Percentiles rank a stretch among this genome's conserved stretches.
Evolutionary conservation across 129 eudicot genomes (phyloP).

Genomic region (Pseudognaphalium luteoalbum): DNA sequence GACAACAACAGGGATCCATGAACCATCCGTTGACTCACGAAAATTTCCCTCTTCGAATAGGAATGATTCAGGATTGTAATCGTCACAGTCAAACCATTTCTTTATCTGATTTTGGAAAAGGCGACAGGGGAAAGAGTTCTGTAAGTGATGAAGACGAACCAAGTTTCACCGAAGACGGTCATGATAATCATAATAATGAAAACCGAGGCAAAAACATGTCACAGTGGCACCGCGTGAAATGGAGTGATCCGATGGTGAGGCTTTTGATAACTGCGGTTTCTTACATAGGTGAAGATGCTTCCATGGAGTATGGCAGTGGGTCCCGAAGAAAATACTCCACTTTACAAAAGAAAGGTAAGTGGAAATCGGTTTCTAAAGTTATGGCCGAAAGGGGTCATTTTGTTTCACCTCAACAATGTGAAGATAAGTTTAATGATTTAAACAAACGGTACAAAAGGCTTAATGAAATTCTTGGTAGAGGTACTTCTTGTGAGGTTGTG

Average conservation of each 20-base stretch:
- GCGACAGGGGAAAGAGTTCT: constrained; percentile 51
- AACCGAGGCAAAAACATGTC: constrained; percentile 57
- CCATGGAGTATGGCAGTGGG: constrained; percentile 51
- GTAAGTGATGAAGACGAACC: constrained; percentile 80
- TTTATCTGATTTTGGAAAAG: constrained; percentile 45
- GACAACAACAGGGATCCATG: constrained; percentile 60
- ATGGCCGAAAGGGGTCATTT: constrained; percentile 96
- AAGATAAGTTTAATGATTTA: constrained; percentile 58
- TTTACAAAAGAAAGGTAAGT: constrained; percentile 89
- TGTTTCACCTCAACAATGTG: constrained; percentile 97
- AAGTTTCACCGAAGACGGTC: constrained; percentile 46
- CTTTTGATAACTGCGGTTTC: constrained; percentile 87
- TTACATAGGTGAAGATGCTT: constrained; percentile 73
- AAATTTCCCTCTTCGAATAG: constrained; percentile 56
- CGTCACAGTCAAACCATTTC: constrained; percentile 37
- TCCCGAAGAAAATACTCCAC: constrained; percentile 57
- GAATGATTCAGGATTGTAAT: constrained; percentile 57
- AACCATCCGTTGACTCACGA: constrained; percentile 49
- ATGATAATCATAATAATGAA: constrained; percentile 3
- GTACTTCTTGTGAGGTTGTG: constrained; percentile 90
- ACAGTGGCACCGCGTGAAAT: constrained; percentile 91
- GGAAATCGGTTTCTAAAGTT: constrained; percentile 92
- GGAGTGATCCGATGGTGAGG: constrained; percentile 86
- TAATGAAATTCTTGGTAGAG: constrained; percentile 91
- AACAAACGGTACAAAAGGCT: constrained; percentile 73